Evolutionary conservation across 2,329 filamentous ascomycete species (phyloP), one percentile per base, ranked within the genome.

Genomic region (Cryphonectria parasitica): DNA sequence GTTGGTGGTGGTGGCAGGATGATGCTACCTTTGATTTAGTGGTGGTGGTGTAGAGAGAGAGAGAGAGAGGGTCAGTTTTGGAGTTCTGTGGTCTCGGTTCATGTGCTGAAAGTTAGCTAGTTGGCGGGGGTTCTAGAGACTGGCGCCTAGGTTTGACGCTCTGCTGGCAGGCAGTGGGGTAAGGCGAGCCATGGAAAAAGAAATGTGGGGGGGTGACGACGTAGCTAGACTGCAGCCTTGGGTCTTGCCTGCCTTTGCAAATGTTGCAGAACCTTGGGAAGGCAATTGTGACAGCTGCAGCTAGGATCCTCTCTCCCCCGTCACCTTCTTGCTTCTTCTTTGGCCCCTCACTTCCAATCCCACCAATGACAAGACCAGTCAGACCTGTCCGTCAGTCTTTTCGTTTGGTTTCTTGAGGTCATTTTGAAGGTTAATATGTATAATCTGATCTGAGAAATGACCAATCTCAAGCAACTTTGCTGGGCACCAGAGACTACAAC

Each of bases 201-300:
- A 60, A 43, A 43, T 45, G 52, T 43, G 64, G 64, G 64, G 52
- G 22, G 4, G n/a, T n/a, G 36, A 25, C 34, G 56, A 68, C 66
- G 66, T 45, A 68, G 56, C 66, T 68, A 13, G 28, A n/a, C 62
- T 58, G 66, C 66, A 68, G 66, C 66, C 66, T 68, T 68, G 58
- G 28, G 36, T 58, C 25, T 3, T 28, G 25, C 43, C 25, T 41
- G 60, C 17, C n/a, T 41, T 41, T 41, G 3, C 19, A 13, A n/a
- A 36, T 61, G 56, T 34, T 13, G 41, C 62, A 34, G 15, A 28
- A 63, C 19, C 39, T 45, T 2, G 22, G 39, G 36, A 34, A 31
- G 58, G 54, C 15, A 31, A 25, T 34, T 34, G 28, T 34, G 28
- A 58, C 25, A 31, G 54, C 54, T 31, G 19, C 54, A 31, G 54